A percentile compares a stretch with the other conserved stretches of the same genome.
These are phyloP conservation scores for Borovskyia barvae DNA, from an alignment of 208 protist species.

Conservation along the genomic window DNA sequence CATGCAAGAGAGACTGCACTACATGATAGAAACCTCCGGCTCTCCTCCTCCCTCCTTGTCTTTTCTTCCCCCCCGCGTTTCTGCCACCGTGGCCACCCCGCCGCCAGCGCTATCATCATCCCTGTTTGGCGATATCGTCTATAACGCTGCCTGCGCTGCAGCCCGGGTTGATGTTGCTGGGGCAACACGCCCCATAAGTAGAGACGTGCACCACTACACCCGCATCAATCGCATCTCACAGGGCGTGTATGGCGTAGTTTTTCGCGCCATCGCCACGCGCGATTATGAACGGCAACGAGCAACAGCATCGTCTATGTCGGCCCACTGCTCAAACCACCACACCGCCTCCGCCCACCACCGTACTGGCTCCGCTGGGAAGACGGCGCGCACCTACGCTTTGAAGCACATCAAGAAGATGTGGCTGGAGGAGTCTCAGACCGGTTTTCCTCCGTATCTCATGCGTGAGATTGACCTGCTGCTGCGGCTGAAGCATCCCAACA, in stretches of 20 bases:
- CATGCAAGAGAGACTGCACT: too few species aligned
- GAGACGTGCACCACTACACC: conserved; percentile 61
- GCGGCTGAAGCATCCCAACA: conserved; percentile 76
- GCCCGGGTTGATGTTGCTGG: conserved; percentile 40
- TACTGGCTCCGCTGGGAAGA: too few species aligned
- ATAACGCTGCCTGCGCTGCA: conserved; percentile 10
- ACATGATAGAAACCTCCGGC: too few species aligned
- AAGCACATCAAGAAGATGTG: conserved; percentile 85
- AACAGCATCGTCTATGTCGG: background rate
- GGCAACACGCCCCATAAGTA: conserved; percentile 34
- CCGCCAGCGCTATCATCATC: too few species aligned
- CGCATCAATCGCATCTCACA: conserved; percentile 48
- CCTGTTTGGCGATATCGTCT: conserved; percentile 23
- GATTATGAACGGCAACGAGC: conserved; percentile 6
- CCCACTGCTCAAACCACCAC: background rate
- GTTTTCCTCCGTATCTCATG: conserved; percentile 79
- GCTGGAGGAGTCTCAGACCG: conserved; percentile 70
- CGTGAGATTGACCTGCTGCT: conserved; percentile 84
- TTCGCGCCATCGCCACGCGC: conserved; percentile 28
- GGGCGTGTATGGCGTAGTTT: conserved; percentile 87
- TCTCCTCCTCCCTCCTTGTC: too few species aligned
- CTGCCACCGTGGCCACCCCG: too few species aligned
- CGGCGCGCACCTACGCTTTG: conserved; percentile 44
- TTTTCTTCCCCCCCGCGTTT: too few species aligned
- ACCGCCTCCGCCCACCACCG: background rate